phyloP scores from a whole-genome alignment of 139 green algal genomes.

The Eudorina sp. region DNA sequence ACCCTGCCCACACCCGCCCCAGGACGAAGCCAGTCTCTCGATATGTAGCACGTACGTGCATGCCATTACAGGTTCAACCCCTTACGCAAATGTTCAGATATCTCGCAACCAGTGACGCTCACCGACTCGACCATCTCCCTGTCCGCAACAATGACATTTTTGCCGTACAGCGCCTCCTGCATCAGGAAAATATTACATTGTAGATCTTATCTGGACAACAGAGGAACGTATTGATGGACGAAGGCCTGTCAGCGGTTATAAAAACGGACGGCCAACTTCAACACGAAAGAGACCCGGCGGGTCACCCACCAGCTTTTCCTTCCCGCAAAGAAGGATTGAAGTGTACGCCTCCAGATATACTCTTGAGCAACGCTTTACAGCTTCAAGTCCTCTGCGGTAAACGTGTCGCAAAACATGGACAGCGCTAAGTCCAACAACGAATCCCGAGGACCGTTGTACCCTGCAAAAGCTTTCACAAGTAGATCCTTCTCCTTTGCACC shows the following conservation, averaged over 20 bases:
- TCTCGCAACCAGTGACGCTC: constrained; percentile 36
- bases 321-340: constrained; percentile 93
- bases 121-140: constrained; percentile 95
- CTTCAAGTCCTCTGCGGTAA: constrained; percentile 87
- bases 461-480: neutral
- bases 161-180: constrained; percentile 96
- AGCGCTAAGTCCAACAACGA: neutral
- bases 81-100: no score
- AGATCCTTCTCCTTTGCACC: no score
- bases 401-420: neutral
- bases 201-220: no score
- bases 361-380: constrained; percentile 74
- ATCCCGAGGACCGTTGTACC: neutral
- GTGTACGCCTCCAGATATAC: constrained; percentile 98
- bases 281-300: no score
- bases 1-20: no score
- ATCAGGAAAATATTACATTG: no score
- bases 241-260: no score
- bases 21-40: no score
- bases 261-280: no score
- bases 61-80: no score
- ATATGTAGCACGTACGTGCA: no score
- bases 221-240: no score
- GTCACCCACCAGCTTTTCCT: constrained; percentile 84
- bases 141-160: constrained; percentile 90